Base-by-base conservation (phyloP, 2,329 filamentous ascomycete species). In the Beauveria varroae region DNA sequence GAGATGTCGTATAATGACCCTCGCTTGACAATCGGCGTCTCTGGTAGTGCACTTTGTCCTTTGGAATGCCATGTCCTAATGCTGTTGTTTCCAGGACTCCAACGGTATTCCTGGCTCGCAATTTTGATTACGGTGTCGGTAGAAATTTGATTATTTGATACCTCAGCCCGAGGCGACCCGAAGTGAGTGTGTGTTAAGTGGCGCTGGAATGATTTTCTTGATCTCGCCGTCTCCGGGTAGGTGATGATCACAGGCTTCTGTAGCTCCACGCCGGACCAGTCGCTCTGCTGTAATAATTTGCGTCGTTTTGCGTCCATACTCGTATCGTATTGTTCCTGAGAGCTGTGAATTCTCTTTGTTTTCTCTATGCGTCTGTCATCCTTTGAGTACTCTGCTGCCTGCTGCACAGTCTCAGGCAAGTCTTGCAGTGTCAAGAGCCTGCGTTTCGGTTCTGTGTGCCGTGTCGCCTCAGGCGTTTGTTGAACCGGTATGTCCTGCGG, bases 241-340 rank as follows among this genome's bases (percentile, higher is more conserved):
- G 67, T 63, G 8, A 67, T 60, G 1, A 63, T 49, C 16, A 72
- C 62, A 9, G 69, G 64, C 53, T 72, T 74, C 51, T 75, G 72
- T 12, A 71, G 55, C 20, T 62, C 63, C 7, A 74, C 62, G 3
- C 73, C 71, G 0, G 68, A 69, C 72, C 73, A 75, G 44, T 66
- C 65, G 18, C 28, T 28, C 34, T 64, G 57, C 43, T 63, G 56
- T 7, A 67, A 54, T 37, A 67, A 47, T 22, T 52, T 63, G 7
- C 60, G 61, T 41, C 63, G 63, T 53, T 66, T 66, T 10, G 26
- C 55, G 3, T 67, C 62, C 5, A 55, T 8, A 61, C n/a, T 44
- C 22, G 41, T 43, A 20, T 24, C 28, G 16, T n/a, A n/a, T 26
- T 49, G 28, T 24, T 26, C 30, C 18, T 18, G n/a, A 20, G 34